Evolutionary conservation across 1,284 basidiomycete genomes (phyloP).

Genomic region (Cutaneotrichosporon sp.): DNA sequence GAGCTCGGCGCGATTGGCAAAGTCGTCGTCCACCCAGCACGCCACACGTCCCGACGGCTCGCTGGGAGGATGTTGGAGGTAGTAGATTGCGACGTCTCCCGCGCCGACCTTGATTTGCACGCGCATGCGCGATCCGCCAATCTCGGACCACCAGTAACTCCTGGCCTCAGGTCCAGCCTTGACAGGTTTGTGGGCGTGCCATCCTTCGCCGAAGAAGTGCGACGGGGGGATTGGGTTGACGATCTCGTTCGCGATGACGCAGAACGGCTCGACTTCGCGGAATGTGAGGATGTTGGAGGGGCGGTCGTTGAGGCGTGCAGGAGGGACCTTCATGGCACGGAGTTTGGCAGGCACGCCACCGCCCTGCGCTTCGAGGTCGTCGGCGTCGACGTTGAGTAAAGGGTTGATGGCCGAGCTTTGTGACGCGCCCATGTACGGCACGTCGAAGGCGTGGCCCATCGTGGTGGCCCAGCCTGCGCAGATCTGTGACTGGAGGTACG

Average conservation of each 20-base stretch:
- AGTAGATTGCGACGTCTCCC: conserved; percentile 54
- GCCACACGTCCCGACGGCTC: conserved; percentile 50
- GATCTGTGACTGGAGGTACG: conserved; percentile 81
- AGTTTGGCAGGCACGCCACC: conserved; percentile 35
- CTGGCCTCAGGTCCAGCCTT: conserved; percentile 50
- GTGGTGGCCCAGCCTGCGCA: conserved; percentile 77
- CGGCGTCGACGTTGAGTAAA: conserved; percentile 23
- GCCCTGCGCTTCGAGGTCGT: conserved; percentile 14
- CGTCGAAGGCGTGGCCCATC: conserved; percentile 60
- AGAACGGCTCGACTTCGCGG: conserved; percentile 79
- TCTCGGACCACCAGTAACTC: conserved; percentile 71
- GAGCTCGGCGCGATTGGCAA: conserved; percentile 50
- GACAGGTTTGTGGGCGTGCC: conserved; percentile 70
- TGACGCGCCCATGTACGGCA: conserved; percentile 51
- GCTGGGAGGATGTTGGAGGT: conserved; percentile 49
- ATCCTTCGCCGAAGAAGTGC: conserved; percentile 84
- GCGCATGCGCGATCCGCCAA: conserved; percentile 68
- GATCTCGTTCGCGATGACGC: conserved; percentile 86
- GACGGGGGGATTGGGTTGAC: conserved; percentile 87
- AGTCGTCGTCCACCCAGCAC: conserved; percentile 56
- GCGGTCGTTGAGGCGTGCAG: conserved; percentile 62
- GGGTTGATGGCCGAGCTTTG: not conserved
- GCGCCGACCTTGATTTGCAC: conserved; percentile 54
- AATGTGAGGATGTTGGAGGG: conserved; percentile 60
- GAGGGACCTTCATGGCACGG: conserved; percentile 57